These are phyloP conservation scores for Teunomyces tritomae DNA, from an alignment of 805 yeast species.

Conservation along the genomic window DNA sequence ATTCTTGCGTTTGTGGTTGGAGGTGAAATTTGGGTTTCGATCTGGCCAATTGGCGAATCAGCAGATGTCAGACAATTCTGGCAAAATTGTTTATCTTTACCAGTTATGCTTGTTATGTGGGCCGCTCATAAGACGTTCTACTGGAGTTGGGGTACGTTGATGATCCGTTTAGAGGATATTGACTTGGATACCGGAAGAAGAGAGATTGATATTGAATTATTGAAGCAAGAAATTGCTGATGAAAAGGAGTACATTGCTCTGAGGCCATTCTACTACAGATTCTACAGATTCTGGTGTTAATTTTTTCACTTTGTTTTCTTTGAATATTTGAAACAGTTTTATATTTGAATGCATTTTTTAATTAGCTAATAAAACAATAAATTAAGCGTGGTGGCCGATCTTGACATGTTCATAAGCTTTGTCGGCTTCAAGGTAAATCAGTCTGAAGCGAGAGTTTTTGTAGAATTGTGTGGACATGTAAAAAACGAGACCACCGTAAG, in stretches of 20 bases:
- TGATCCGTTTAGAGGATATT: constrained; percentile 32
- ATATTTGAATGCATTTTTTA: neutral
- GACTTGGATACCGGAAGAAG: constrained; percentile 46
- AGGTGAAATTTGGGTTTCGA: constrained; percentile 39
- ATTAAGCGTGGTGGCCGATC: constrained; percentile 20
- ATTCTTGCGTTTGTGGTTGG: constrained; percentile 32
- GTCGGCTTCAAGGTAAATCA: constrained; percentile 30
- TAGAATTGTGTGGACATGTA: constrained; percentile 35
- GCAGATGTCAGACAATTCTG: constrained; percentile 43
- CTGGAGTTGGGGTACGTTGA: constrained; percentile 26
- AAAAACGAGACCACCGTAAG: constrained; percentile 30
- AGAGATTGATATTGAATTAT: constrained; percentile 31
- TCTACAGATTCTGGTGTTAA: constrained; percentile 34
- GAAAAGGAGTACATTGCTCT: constrained; percentile 27
- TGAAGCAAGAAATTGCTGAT: constrained; percentile 42
- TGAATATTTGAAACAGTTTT: too few species aligned
- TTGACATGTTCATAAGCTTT: constrained; percentile 24
- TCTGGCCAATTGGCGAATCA: constrained; percentile 32
- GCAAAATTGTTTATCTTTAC: constrained; percentile 45
- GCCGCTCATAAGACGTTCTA: constrained; percentile 38
- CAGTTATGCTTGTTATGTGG: constrained; percentile 43
- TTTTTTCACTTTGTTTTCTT: constrained; percentile 1
- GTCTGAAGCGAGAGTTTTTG: constrained; percentile 25
- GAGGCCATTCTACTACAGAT: constrained; percentile 28
- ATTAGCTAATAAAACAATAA: neutral